These are phyloP conservation scores for Mucor plumbeus DNA, from an alignment of 371 early-diverging fungal genomes.

Conservation along the genomic window DNA sequence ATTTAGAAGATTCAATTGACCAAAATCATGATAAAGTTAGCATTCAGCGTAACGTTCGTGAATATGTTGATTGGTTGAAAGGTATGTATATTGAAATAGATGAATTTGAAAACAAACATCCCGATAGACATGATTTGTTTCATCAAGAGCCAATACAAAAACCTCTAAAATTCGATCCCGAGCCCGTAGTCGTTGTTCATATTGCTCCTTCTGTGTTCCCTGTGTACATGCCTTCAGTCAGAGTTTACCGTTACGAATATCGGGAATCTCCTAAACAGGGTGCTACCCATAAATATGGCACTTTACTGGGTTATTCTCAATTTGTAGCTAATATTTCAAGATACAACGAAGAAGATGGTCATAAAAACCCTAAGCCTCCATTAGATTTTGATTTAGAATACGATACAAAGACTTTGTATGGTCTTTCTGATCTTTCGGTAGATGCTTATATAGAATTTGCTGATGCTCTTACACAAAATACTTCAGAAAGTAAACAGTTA, in stretches of 20 bases:
- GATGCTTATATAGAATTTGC: conserved; percentile 47
- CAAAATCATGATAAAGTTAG: conserved; percentile 54
- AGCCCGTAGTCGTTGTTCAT: conserved; percentile 56
- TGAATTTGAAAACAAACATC: conserved; percentile 40
- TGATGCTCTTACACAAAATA: conserved; percentile 25
- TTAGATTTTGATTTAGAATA: conserved; percentile 55
- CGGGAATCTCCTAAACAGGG: background rate
- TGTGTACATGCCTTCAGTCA: conserved; percentile 69
- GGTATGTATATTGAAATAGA: conserved; percentile 36
- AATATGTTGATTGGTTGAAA: conserved; percentile 41
- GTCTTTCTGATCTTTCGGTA: conserved; percentile 61
- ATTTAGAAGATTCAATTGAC: conserved; percentile 16
- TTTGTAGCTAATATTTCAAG: conserved; percentile 41
- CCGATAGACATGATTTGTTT: conserved; percentile 9
- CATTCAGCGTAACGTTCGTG: conserved; percentile 44
- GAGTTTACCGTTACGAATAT: conserved; percentile 64
- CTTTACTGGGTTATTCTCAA: conserved; percentile 36
- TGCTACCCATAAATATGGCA: conserved; percentile 14
- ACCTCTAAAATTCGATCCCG: conserved; percentile 31
- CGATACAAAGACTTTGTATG: conserved; percentile 58
- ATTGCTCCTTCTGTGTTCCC: conserved; percentile 77
- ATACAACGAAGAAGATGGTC: conserved; percentile 30
- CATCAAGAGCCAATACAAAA: conserved; percentile 10
- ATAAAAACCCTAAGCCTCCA: conserved; percentile 24
- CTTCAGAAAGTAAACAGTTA: conserved; percentile 9